Conservation (phyloP, 768 basidiomycete species). For the Leccinum imitatum region DNA sequence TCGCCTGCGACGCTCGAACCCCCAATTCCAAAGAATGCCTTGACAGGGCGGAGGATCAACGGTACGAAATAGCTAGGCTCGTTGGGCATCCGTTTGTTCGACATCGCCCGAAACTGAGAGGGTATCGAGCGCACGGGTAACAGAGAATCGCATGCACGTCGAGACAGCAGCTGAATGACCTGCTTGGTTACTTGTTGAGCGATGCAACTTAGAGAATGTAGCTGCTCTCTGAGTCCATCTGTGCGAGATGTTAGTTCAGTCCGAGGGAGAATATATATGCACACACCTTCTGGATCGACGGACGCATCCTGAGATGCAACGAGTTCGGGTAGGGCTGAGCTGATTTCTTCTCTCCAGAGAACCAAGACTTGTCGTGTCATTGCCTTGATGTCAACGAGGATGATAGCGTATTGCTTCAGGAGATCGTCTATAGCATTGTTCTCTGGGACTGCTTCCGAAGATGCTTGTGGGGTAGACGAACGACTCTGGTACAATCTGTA, state of each 20-base stretch:
- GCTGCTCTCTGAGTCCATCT: conserved; percentile 58
- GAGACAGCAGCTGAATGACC: conserved; percentile 67
- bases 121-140: conserved; percentile 85
- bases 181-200: conserved; percentile 60
- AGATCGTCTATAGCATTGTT: conserved; percentile 60
- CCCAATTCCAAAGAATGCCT: conserved; percentile 68
- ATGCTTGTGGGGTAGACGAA: conserved; percentile 50
- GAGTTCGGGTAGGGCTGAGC: conserved; percentile 54
- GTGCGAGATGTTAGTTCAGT: neutral
- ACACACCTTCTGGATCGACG: conserved; percentile 50
- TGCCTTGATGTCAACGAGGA: conserved; percentile 64
- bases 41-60: conserved; percentile 77
- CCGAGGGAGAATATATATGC: conserved; percentile 5
- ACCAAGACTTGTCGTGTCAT: conserved; percentile 51
- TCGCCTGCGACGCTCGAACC: conserved; percentile 57
- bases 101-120: conserved; percentile 85
- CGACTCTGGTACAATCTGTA: conserved; percentile 36
- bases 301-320: conserved; percentile 33
- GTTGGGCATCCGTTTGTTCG: conserved; percentile 64
- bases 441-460: conserved; percentile 53
- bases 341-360: conserved; percentile 72
- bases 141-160: conserved; percentile 83
- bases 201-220: conserved; percentile 50
- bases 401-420: conserved; percentile 65
- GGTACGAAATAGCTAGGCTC: conserved; percentile 88